Evolutionary conservation across 306 rosid genomes (phyloP).

Genomic region (Cucumis sativus): Cucumber_9930_V3 NC_026660.2:26388001-26388500

Average conservation of each 20-base stretch:
- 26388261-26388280: conserved; percentile 76
- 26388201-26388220: conserved; percentile 90
- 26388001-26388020: background rate
- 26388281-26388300: conserved; percentile 83
- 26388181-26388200: conserved; percentile 86
- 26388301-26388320: conserved; percentile 71
- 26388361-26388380: conserved; percentile 83
- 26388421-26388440: background rate
- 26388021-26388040: background rate
- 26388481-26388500: background rate
- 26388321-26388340: conserved; percentile 77
- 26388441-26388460: background rate
- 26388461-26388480: background rate
- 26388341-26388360: conserved; percentile 70
- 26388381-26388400: conserved; percentile 92
- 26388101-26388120: conserved; percentile 67
- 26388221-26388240: conserved; percentile 67
- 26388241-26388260: conserved; percentile 85
- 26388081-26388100: conserved; percentile 23
- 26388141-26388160: conserved; percentile 87
- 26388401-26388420: background rate
- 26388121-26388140: conserved; percentile 89
- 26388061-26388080: background rate
- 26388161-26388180: conserved; percentile 80
- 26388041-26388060: conserved; percentile 2